These are phyloP conservation scores for Wickerhamiella alocasiicola DNA, from an alignment of 805 yeast species.

Conservation along the genomic window DNA sequence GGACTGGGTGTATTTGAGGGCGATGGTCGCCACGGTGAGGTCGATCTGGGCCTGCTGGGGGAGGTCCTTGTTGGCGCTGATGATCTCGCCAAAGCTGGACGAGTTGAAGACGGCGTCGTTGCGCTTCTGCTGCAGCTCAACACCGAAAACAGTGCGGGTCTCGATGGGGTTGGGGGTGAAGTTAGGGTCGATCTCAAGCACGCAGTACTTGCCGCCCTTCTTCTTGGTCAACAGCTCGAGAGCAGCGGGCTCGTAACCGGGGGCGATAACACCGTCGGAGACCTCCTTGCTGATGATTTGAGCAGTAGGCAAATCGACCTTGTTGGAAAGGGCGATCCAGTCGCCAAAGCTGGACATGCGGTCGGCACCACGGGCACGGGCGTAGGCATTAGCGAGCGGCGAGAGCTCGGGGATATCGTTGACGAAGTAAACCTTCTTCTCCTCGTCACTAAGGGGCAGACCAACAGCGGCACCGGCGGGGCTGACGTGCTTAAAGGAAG, in stretches of 20 bases:
- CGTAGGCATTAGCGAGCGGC: conserved; percentile 95
- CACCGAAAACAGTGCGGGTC: conserved; percentile 92
- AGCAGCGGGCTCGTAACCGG: conserved; percentile 90
- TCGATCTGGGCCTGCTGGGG: conserved; percentile 89
- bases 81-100: conserved; percentile 81
- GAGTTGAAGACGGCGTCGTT: conserved; percentile 93
- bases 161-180: conserved; percentile 71
- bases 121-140: conserved; percentile 90
- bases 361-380: conserved; percentile 99
- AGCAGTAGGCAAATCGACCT: conserved; percentile 93
- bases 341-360: conserved; percentile 99
- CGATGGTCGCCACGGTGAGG: conserved; percentile 92
- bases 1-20: conserved; percentile 94
- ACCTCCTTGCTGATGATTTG: conserved; percentile 95
- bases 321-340: conserved; percentile 92
- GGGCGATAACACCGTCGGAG: conserved; percentile 97
- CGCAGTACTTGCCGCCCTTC: conserved; percentile 96
- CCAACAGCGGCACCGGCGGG: conserved; percentile 99
- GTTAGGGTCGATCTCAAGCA: conserved; percentile 91
- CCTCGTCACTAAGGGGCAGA: conserved; percentile 76
- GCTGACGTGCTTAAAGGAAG: conserved; percentile 95
- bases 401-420: conserved; percentile 88
- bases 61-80: conserved; percentile 71
- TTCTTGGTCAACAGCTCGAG: conserved; percentile 76
- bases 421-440: conserved; percentile 92